phyloP scores from a whole-genome alignment of 352 stramenopile genomes.

The Pythium myriotylum region DNA sequence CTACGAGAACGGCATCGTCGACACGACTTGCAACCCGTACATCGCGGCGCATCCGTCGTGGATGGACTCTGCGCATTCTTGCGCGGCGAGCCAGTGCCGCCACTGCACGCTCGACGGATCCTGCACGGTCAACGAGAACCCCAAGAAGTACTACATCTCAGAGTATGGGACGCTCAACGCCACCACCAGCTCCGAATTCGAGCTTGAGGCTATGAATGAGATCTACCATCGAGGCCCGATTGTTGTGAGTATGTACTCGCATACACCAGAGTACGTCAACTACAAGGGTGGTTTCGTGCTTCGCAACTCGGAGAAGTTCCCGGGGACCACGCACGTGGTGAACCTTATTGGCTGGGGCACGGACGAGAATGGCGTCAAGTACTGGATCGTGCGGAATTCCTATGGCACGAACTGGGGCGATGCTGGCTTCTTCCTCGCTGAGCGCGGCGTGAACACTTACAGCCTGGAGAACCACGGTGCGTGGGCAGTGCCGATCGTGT shows the following conservation, averaged over 20 bases:
- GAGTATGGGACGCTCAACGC: conserved; percentile 82
- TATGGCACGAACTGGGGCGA: conserved; percentile 82
- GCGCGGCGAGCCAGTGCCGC: conserved; percentile 67
- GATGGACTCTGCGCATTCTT: conserved; percentile 55
- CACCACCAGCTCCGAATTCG: conserved; percentile 61
- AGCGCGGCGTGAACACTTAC: conserved; percentile 77
- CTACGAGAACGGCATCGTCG: conserved; percentile 80
- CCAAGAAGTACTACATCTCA: conserved; percentile 69
- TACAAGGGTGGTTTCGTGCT: conserved; percentile 93
- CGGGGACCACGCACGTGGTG: conserved; percentile 90
- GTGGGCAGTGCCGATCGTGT: conserved; percentile 71
- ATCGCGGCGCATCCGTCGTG: conserved; percentile 80
- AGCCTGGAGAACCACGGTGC: conserved; percentile 75
- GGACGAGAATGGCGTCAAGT: conserved; percentile 84
- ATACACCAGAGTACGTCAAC: conserved; percentile 69
- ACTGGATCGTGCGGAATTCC: conserved; percentile 97
- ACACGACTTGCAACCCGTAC: conserved; percentile 82
- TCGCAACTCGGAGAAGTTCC: conserved; percentile 79
- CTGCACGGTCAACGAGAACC: conserved; percentile 57
- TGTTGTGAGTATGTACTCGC: conserved; percentile 91
- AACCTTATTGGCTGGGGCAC: conserved; percentile 96
- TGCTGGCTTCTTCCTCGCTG: conserved; percentile 68
- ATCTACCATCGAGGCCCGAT: conserved; percentile 96
- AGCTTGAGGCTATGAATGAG: conserved; percentile 92
- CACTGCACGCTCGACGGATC: conserved; percentile 60